phyloP scores from a whole-genome alignment of 768 basidiomycete species.

The Naematelia aurantialba region DNA sequence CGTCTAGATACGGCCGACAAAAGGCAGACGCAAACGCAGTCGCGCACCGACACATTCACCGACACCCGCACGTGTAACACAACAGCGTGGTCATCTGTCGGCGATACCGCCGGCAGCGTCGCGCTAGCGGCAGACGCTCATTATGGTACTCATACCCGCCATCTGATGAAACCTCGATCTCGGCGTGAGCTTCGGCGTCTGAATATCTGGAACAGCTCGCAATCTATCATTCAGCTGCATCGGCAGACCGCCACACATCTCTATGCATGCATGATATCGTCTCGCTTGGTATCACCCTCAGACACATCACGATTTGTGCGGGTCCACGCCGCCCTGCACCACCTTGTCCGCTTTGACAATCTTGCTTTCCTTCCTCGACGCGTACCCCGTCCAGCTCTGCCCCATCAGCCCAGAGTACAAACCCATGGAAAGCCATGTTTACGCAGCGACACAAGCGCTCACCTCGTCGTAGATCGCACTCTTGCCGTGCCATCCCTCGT shows the following conservation, averaged over 20 bases:
- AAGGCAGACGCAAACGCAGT: no score
- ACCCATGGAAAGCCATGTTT: no score
- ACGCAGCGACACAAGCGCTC: conserved; percentile 30
- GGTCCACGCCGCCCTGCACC: background rate
- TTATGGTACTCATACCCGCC: no score
- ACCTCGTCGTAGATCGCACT: conserved; percentile 90
- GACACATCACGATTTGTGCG: background rate
- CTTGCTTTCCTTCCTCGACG: conserved; percentile 66
- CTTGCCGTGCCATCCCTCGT: conserved; percentile 50
- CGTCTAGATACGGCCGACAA: no score
- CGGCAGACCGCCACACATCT: background rate
- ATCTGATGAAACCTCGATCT: no score
- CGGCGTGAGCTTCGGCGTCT: no score
- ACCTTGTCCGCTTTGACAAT: conserved; percentile 58
- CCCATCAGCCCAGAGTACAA: conserved; percentile 5
- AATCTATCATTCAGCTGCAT: background rate
- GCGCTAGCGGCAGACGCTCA: no score
- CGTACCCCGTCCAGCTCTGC: conserved; percentile 95
- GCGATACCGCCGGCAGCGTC: no score
- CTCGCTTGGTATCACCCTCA: background rate
- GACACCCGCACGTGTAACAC: no score
- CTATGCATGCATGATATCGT: background rate
- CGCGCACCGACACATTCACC: no score
- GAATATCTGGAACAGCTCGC: no score
- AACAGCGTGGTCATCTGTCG: no score